Evolutionary conservation across 495 filamentous ascomycete genomes (phyloP).

Genomic region (Hypoxylon rickii): DNA sequence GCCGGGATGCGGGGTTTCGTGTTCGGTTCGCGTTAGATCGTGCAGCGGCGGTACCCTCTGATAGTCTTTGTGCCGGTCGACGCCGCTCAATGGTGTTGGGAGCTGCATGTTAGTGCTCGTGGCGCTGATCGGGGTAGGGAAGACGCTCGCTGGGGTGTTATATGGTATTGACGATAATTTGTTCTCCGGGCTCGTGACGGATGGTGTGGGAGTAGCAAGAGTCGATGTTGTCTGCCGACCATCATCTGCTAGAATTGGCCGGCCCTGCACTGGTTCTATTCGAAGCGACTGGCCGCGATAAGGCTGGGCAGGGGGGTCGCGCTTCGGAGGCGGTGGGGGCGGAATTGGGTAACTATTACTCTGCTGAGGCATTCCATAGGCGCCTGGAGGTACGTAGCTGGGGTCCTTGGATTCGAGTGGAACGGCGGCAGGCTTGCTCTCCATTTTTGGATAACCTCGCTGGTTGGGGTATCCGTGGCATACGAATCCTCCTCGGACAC

Average conservation of each 20-base stretch:
- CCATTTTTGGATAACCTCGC: slow-evolving; percentile 70
- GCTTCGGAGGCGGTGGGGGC: slow-evolving; percentile 44
- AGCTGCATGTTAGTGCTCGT: slow-evolving; percentile 52
- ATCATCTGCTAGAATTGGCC: slow-evolving; percentile 53
- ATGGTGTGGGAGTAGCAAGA: slow-evolving; percentile 48
- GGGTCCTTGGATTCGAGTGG: slow-evolving; percentile 85
- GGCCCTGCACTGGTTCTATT: slow-evolving; percentile 60
- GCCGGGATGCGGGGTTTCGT: slow-evolving; percentile 40
- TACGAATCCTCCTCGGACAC: slow-evolving; percentile 85
- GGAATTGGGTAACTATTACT: slow-evolving; percentile 43
- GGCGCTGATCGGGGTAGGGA: slow-evolving; percentile 60
- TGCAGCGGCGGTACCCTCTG: slow-evolving; percentile 59
- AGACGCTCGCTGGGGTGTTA: slow-evolving; percentile 48
- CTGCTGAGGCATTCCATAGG: slow-evolving; percentile 59
- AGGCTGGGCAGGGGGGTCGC: slow-evolving; percentile 51
- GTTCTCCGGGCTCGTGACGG: slow-evolving; percentile 57
- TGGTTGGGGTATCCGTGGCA: slow-evolving; percentile 88
- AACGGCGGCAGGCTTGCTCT: slow-evolving; percentile 65
- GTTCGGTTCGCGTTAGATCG: slow-evolving; percentile 56
- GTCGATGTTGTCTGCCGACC: slow-evolving; percentile 54
- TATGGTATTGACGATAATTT: slow-evolving; percentile 59
- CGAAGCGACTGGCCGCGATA: slow-evolving; percentile 59
- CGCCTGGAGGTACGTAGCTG: slow-evolving; percentile 62
- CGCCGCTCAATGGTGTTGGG: slow-evolving; percentile 41
- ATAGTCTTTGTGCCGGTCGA: slow-evolving; percentile 52